Base-by-base conservation (phyloP, 1,139 yeast species). In the Debaryomyces nepalensis region DNA sequence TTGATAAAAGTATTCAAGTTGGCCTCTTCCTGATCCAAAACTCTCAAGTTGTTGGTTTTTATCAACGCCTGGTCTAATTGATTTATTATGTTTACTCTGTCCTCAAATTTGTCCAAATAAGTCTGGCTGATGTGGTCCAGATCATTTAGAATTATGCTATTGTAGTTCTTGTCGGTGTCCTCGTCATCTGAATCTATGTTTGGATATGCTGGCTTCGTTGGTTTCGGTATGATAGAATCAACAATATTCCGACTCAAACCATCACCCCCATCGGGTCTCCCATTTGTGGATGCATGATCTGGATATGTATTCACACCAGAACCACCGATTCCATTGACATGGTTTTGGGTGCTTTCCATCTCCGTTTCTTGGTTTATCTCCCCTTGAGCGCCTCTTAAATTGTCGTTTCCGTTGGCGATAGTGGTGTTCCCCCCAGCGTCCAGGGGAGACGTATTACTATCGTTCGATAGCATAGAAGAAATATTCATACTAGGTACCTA, bases 381-480 rank as follows among this genome's bases (percentile, higher is more conserved):
- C 5, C 20, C 24, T 19, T 19, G 16, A 11, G 6, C 23, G 20
- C 33, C 32, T 20, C 33, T 19, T 19, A 14, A 8, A 27, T 21
- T 27, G 10, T 24, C 15, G 9, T 37, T 32, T 11, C 14, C 16
- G 4, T 21, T 23, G 22, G 14, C 15, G 16, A 6, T 12, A 2
- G 11, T 19, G 5, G 12, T 14, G 36, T 10, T 33, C 16, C 36
- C 20, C 9, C 38, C 27, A 11, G 42, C 36, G 14, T 15, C 38
- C 26, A 46, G 51, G 9, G 56, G 43, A 7, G 51, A 45, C 20
- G 53, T 46, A 21, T 42, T 48, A 39, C 49, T 49, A 46, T 62
- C 69, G 43, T 52, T 59, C 30, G 73, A 66, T 55, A 70, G 61
- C 70, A 70, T 70, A 24, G 74, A 69, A 12, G 73, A 68, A 44